These are phyloP conservation scores for Pichia californica DNA, from an alignment of 805 yeast species.

Conservation along the genomic window DNA sequence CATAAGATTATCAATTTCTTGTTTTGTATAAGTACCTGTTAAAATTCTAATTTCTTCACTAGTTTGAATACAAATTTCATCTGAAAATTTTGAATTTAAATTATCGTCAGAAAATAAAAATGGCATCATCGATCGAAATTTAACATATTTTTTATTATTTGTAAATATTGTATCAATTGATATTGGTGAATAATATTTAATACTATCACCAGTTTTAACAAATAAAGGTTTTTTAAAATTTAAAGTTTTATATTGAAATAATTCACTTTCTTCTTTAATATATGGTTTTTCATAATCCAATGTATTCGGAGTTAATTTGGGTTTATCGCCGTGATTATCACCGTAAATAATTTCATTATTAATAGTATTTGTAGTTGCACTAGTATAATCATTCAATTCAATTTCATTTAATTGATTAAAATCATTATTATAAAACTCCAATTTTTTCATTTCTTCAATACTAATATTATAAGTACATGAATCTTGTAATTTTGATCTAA, in stretches of 20 bases:
- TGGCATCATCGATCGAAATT: conserved; percentile 5
- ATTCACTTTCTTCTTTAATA: background rate
- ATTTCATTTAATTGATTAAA: too few species aligned
- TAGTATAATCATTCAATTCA: background rate
- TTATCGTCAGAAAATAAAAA: background rate
- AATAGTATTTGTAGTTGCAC: too few species aligned
- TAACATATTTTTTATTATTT: conserved; percentile 2
- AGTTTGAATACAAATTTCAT: too few species aligned
- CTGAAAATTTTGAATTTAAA: background rate
- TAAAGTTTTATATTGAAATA: conserved; percentile 3
- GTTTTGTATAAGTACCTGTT: background rate
- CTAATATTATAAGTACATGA: conserved; percentile 2
- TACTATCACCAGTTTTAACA: background rate
- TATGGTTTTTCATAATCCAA: too few species aligned
- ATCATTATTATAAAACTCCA: background rate
- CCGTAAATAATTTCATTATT: background rate
- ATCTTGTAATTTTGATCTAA: conserved; percentile 12
- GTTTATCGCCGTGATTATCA: too few species aligned
- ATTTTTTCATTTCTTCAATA: background rate
- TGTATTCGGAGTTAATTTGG: background rate
- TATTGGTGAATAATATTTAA: conserved; percentile 1
- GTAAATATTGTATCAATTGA: conserved; percentile 1
- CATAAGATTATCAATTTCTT: conserved; percentile 8
- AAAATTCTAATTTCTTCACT: background rate
- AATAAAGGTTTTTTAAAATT: conserved; percentile 4